Conservation (phyloP, 805 yeast species). For the Starmerella apicola region DNA sequence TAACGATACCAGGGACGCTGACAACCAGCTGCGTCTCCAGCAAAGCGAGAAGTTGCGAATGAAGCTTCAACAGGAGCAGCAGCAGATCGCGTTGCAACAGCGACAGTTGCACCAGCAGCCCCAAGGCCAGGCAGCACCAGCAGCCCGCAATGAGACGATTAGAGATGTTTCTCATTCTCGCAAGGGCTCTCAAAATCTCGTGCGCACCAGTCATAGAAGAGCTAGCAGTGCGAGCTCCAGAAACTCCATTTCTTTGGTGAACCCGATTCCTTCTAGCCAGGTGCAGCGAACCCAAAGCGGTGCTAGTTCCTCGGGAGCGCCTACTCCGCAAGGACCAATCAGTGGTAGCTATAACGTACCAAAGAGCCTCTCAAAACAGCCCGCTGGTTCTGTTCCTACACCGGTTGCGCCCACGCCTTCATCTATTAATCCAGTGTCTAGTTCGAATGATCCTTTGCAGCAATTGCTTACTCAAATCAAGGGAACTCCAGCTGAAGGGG, state of each 20-base stretch:
- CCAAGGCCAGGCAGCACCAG: background rate
- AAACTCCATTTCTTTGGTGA: background rate
- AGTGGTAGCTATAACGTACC: conserved; percentile 1
- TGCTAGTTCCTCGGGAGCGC: background rate
- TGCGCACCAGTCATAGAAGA: background rate
- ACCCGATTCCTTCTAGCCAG: background rate
- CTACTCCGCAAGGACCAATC: conserved; percentile 2
- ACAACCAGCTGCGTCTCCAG: conserved; percentile 45
- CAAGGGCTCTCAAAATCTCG: background rate
- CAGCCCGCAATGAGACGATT: background rate
- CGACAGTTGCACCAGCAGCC: background rate
- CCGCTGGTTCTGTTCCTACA: background rate
- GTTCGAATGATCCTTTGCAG: conserved; percentile 24
- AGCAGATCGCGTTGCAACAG: background rate
- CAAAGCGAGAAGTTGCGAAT: too few species aligned
- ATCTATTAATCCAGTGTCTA: background rate
- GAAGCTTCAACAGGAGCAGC: background rate
- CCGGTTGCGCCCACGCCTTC: background rate
- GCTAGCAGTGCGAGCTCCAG: background rate
- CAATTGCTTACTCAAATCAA: conserved; percentile 47
- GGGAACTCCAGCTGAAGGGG: conserved; percentile 33
- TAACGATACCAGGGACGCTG: conserved; percentile 45
- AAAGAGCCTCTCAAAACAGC: too few species aligned
- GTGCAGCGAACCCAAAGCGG: background rate
- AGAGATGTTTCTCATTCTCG: background rate